Evolutionary conservation across 1,284 basidiomycete species (phyloP).

Genomic region (Takashimella koratensis): DNA sequence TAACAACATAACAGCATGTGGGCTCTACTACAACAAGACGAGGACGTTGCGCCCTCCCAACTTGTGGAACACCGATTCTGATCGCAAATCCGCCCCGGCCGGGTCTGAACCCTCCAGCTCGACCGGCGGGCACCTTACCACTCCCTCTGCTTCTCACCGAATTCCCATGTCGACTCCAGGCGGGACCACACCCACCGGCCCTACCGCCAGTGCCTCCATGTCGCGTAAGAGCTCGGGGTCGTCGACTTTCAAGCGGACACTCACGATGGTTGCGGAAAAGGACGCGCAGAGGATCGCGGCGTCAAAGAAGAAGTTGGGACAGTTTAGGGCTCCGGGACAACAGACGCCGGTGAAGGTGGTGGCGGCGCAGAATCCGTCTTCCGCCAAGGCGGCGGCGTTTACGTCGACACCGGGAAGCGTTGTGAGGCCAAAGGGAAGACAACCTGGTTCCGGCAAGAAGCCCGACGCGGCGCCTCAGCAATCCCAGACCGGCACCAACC

Average conservation of each 20-base stretch:
- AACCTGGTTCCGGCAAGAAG: neutral
- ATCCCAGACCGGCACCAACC: neutral
- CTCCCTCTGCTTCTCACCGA: neutral
- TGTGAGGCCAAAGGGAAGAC: neutral
- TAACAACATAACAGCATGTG: no score
- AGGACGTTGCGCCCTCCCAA: constrained; percentile 40
- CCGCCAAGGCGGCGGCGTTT: neutral
- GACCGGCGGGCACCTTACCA: neutral
- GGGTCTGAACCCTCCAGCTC: neutral
- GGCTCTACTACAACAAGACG: constrained; percentile 46
- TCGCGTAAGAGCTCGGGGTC: neutral
- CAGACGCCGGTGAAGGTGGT: neutral
- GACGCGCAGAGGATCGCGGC: constrained; percentile 37
- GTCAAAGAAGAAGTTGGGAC: neutral
- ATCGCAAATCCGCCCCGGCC: neutral
- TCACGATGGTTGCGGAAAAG: constrained; percentile 39
- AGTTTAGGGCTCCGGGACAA: neutral
- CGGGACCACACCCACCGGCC: neutral
- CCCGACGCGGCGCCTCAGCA: neutral
- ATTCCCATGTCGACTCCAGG: neutral
- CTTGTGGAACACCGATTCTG: constrained; percentile 30
- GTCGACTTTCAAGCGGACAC: constrained; percentile 32
- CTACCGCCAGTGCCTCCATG: neutral
- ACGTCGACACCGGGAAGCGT: neutral
- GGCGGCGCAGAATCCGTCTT: neutral